Evolutionary conservation across 2,329 filamentous ascomycete species (phyloP).

Genomic region (Talaromyces islandicus): DNA sequence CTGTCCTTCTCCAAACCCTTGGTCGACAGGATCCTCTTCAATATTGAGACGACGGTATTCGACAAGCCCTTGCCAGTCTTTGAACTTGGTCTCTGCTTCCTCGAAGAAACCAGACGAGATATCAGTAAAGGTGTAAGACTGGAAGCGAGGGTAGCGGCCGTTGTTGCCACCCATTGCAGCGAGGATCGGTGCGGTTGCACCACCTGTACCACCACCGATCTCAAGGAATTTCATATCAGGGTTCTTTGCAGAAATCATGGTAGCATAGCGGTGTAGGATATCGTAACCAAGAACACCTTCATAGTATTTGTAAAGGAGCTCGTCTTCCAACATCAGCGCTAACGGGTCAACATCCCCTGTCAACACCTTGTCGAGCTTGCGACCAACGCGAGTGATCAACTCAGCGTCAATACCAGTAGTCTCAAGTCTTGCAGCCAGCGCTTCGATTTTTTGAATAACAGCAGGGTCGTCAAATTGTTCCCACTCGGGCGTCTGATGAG

Average conservation of each 20-base stretch:
- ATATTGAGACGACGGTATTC: constrained; percentile 25
- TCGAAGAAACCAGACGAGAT: constrained; percentile 16
- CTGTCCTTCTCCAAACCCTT: constrained; percentile 21
- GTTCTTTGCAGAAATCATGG: constrained; percentile 33
- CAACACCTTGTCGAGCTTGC: constrained; percentile 29
- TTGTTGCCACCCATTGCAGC: constrained; percentile 14
- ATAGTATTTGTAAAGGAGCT: constrained; percentile 32
- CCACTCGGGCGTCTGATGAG: background rate
- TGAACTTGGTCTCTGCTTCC: constrained; percentile 9
- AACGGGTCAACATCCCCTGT: constrained; percentile 21
- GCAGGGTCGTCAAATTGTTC: background rate
- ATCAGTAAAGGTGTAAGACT: constrained; percentile 16
- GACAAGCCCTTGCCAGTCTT: constrained; percentile 6
- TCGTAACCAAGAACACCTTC: constrained; percentile 16
- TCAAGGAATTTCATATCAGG: constrained; percentile 41
- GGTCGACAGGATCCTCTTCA: constrained; percentile 17
- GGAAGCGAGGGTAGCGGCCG: background rate
- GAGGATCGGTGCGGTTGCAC: constrained; percentile 33
- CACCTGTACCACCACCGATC: constrained; percentile 41
- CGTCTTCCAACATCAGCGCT: constrained; percentile 32
- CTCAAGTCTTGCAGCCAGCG: background rate
- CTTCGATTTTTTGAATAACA: background rate
- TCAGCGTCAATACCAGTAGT: background rate
- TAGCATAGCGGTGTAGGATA: constrained; percentile 19
- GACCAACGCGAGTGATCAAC: constrained; percentile 3